phyloP scores from a whole-genome alignment of 768 basidiomycete genomes.

The Xerocomellus dryophilus region DNA sequence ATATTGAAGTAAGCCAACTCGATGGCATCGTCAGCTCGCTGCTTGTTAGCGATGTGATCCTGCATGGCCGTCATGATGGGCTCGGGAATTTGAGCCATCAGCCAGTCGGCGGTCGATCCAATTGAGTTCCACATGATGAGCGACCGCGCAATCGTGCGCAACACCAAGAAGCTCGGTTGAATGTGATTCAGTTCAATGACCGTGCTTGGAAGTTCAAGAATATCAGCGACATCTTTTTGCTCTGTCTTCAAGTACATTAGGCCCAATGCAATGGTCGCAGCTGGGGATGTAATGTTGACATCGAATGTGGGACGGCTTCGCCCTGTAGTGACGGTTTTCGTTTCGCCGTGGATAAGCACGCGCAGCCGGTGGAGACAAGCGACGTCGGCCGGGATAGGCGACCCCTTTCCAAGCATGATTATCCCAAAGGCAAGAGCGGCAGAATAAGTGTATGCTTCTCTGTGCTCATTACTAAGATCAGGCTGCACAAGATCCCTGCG shows the following conservation, averaged over 20 bases:
- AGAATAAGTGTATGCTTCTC: slow-evolving; percentile 88
- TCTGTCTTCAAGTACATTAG: slow-evolving; percentile 90
- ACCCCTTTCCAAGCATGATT: slow-evolving; percentile 92
- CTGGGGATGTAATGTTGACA: slow-evolving; percentile 86
- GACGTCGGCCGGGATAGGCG: slow-evolving; percentile 72
- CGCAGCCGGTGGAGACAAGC: slow-evolving; percentile 65
- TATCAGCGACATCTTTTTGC: slow-evolving; percentile 81
- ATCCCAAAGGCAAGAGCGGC: slow-evolving; percentile 91
- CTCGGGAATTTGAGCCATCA: slow-evolving; percentile 63
- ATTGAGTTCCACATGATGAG: slow-evolving; percentile 89
- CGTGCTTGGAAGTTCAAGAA: slow-evolving; percentile 80
- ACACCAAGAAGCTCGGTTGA: slow-evolving; percentile 81
- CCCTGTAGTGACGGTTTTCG: slow-evolving; percentile 38
- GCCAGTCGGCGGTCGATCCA: slow-evolving; percentile 69
- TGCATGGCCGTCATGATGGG: slow-evolving; percentile 63
- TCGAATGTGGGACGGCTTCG: slow-evolving; percentile 59
- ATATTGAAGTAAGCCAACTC: slow-evolving; percentile 93
- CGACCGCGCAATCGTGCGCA: slow-evolving; percentile 72
- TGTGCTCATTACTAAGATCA: slow-evolving; percentile 82
- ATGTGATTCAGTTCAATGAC: slow-evolving; percentile 76
- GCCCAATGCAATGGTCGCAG: slow-evolving; percentile 85
- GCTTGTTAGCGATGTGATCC: slow-evolving; percentile 44
- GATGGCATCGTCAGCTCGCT: slow-evolving; percentile 58
- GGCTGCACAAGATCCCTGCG: slow-evolving; percentile 73
- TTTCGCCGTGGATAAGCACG: slow-evolving; percentile 74